Base-by-base conservation (phyloP, 306 rosid genomes). In the Acacia melanoxylon region DNA sequence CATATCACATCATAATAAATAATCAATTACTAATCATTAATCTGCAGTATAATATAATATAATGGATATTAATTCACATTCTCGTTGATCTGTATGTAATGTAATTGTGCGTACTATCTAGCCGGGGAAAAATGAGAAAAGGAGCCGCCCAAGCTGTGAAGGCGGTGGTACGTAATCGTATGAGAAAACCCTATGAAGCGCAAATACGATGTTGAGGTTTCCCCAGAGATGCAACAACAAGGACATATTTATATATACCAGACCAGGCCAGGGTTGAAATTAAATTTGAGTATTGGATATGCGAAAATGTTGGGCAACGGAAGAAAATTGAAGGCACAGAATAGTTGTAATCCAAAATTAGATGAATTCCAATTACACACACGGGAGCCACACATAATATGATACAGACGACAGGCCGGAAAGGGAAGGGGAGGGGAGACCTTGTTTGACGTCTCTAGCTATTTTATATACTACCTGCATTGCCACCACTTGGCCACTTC, bases 141-240 rank as follows among this genome's bases (percentile, higher is more conserved):
- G 76, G 59, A 48, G 76, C 76, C 40, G 61, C 59, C 59, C 59
- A 48, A 31, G 59, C 76, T 72, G 59, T 46, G 35, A 25, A 46
- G 76, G 61, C 59, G 41, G 76, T 46, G 61, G 59, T 61, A 61
- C 67, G 67, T 24, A 72, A 25, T 46, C 41, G 24, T 45, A 22
- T 25, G 37, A 13, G 59, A 45, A 24, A 45, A 69, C 52, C 52
- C 74, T 69, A 27, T 20, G 54, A 4, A 42, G 74, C 33, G 52
- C 13, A n/a, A 10, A 33, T 20, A 37, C 41, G 6, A 10, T 72
- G 46, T 15, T 27, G 58, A 72, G 24, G 7, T 72, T 46, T 46
- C 24, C 22, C 40, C 22, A 1, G 7, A 4, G 5, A 19, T 61
- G 2, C 31, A 72, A 14, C 8, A 6, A 15, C 15, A 3, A 0